Base-by-base conservation (phyloP, 306 rosid genomes). In the Geum urbanum region DNA sequence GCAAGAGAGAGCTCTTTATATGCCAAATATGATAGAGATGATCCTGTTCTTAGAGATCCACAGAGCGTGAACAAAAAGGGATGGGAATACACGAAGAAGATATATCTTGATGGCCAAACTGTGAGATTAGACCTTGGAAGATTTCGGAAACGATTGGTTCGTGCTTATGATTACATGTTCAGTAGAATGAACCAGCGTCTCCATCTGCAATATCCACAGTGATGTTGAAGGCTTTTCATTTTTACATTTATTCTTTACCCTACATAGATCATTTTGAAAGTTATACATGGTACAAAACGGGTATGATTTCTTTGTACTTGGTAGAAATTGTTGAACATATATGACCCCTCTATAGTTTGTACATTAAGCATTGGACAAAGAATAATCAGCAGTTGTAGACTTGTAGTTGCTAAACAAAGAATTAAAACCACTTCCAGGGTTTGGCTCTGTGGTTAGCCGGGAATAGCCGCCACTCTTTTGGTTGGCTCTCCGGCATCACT, bases 81-180 rank as follows among this genome's bases (percentile, higher is more conserved):
- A 13, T 95, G 99, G 99, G 78, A 89, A 51, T 95, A 77, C 82
- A 95, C 99, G 2, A 95, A 95, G 79, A 87, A 84, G 71, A 86
- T 91, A 61, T 95, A 95, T 77, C 99, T 95, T 72, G 95, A 89
- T 43, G 79, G 90, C 73, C 99, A 95, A 70, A 91, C 81, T 69
- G 97, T 95, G 76, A 73, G 50, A 14, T 67, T 91, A 46, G 84
- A 87, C 56, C 83, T 95, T 12, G 63, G 57, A 49, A 86, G 99
- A 73, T 91, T 95, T 76, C 72, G 74, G 40, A 91, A 91, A 69
- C 88, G 85, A 60, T 71, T 95, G 85, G 83, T 47, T 44, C 77
- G 82, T 9, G 89, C 97, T 74, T 86, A 91, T 79, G 64, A 71
- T 58, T 63, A 83, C 75, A 75, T 78, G 47, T 41, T 83, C 55